phyloP scores from a whole-genome alignment of 192 early-diverging fungal genomes.

The Lunasporangiospora selenospora region DNA sequence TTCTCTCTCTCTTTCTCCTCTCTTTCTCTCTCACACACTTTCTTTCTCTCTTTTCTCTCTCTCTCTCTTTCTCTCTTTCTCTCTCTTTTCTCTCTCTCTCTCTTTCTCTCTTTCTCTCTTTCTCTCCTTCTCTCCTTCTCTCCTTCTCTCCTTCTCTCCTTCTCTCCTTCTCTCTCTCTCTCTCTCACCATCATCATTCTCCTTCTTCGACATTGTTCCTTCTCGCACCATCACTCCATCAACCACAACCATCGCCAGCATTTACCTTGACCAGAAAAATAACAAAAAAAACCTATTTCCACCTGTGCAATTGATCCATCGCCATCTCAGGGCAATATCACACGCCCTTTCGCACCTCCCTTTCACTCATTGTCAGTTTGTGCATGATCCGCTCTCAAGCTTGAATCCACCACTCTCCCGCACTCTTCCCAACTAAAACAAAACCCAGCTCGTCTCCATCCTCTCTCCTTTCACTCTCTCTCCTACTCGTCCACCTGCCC shows the following conservation, averaged over 20 bases:
- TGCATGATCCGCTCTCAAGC: no score
- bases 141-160: not conserved
- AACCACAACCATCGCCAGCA: no score
- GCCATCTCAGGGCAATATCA: no score
- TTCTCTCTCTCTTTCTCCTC: not conserved
- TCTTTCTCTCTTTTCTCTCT: not conserved
- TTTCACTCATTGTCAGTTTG: no score
- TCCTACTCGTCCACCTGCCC: not conserved
- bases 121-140: not conserved
- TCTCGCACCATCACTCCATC: no score
- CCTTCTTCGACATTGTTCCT: no score
- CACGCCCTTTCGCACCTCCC: no score
- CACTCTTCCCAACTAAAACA: constrained; percentile 15
- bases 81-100: not conserved
- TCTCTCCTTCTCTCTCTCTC: not conserved
- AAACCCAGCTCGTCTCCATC: not conserved
- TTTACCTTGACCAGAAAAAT: no score
- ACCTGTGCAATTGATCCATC: no score
- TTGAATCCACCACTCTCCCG: not conserved
- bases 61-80: not conserved
- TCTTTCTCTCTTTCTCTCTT: not conserved
- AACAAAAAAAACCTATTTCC: no score
- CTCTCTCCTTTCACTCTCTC: not conserved
- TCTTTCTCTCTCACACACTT: not conserved
- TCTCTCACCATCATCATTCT: not conserved